phyloP scores from a whole-genome alignment of 306 rosid species.

The Sechiopsis laciniata region DNA sequence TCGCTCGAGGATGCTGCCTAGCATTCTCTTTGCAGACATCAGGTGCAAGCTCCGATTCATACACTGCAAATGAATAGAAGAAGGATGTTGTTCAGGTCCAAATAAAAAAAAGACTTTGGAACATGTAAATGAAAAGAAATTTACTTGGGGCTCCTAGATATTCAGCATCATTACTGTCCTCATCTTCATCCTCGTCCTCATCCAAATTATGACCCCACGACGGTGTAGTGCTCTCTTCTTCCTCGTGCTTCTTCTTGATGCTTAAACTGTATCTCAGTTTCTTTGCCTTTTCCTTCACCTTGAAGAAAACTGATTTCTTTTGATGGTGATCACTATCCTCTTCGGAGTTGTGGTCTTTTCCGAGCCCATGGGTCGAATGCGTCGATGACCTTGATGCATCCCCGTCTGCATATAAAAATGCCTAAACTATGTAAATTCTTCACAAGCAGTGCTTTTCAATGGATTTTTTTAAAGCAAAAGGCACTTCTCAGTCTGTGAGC shows the following conservation, averaged over 20 bases:
- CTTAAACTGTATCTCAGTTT: constrained; percentile 64
- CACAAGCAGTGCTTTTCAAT: background rate
- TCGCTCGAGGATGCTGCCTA: constrained; percentile 44
- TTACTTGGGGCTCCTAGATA: constrained; percentile 73
- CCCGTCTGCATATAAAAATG: constrained; percentile 29
- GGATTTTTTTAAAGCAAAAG: background rate
- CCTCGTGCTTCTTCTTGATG: constrained; percentile 54
- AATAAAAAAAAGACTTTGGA: background rate
- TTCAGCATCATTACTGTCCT: constrained; percentile 47
- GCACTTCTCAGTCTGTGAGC: background rate
- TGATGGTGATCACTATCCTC: constrained; percentile 59
- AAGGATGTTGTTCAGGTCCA: background rate
- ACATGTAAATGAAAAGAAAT: background rate
- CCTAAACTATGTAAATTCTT: background rate
- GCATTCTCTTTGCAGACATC: constrained; percentile 36
- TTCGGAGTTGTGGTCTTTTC: constrained; percentile 41
- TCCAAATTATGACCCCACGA: constrained; percentile 35
- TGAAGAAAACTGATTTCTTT: constrained; percentile 80
- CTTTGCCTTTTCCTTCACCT: constrained; percentile 87
- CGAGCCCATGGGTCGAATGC: constrained; percentile 26
- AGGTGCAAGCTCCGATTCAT: constrained; percentile 63
- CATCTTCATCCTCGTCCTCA: constrained; percentile 32
- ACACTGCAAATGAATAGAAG: constrained; percentile 37
- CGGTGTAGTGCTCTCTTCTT: constrained; percentile 38
- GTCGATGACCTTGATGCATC: constrained; percentile 38